Evolutionary conservation across 1,139 yeast species (phyloP), one percentile per base, ranked within the genome.

Genomic region (Pichia sp.): DNA sequence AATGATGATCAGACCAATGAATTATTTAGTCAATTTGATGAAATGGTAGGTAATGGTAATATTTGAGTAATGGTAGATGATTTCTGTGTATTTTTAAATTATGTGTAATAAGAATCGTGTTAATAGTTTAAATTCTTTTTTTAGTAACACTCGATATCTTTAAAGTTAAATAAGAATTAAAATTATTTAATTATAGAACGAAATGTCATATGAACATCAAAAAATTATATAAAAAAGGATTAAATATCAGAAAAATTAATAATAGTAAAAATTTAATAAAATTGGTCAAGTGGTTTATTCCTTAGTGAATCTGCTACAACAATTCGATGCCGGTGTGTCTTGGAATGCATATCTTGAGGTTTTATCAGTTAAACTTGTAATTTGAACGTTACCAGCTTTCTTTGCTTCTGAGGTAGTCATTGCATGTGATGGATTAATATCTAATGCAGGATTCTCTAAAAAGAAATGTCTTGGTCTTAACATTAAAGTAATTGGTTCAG

Each of bases 381-480:
- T 76, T 67, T 78, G 81, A 69, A 49, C 31, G 55, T 63, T 62
- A 38, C 65, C 60, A 13, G 69, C 68, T 36, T 56, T 61, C 53
- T 58, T 80, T 39, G 83, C 86, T 64, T 79, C 81, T 31, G 73
- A 67, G 22, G 89, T 83, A 48, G 87, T 83, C 73, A 74, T 75
- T 45, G 84, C 80, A 63, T 79, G 80, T 11, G 86, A 80, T 53
- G 95, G 93, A 61, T 79, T 80, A 56, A 86, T 79, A 62, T 86
- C 93, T 60, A 86, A 74, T 47, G 80, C 86, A 39, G 95, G 95
- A 67, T 85, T 86, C 67, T 83, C 87, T 43, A 75, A 71, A 75
- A 86, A 86, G 72, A 86, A 80, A 70, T 86, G 83, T 67, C 93
- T 77, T 61, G 95, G 95, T 69, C 93, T 79, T 67, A 86, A 73